These are phyloP conservation scores for Styphnolobium japonicum DNA, from an alignment of 306 rosid species.

Conservation along the genomic window DNA sequence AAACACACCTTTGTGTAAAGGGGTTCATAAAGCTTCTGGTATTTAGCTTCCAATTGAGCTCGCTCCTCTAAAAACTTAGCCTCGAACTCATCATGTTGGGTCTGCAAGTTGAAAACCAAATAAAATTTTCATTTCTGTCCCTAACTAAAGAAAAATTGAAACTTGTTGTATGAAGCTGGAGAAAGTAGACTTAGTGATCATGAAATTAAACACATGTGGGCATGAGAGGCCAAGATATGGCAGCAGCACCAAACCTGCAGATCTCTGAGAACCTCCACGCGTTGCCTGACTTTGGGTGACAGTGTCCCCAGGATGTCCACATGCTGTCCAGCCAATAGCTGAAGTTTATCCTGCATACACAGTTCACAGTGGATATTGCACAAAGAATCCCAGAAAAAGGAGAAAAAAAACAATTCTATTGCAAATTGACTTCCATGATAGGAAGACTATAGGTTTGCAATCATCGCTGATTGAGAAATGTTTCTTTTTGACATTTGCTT, in stretches of 20 bases:
- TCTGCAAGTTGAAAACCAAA: slow-evolving; percentile 32
- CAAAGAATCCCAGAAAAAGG: neutral
- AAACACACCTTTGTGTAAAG: slow-evolving; percentile 45
- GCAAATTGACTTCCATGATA: neutral
- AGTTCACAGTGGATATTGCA: slow-evolving; percentile 13
- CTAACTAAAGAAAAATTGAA: neutral
- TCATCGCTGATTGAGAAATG: neutral
- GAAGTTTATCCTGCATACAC: slow-evolving; percentile 44
- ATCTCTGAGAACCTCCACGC: slow-evolving; percentile 40
- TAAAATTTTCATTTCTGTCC: neutral
- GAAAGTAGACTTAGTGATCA: neutral
- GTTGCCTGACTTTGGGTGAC: slow-evolving; percentile 40
- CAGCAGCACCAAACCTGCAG: slow-evolving; percentile 43
- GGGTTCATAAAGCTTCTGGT: slow-evolving; percentile 45
- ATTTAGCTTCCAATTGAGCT: slow-evolving; percentile 48
- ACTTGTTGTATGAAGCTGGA: neutral
- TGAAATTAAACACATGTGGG: neutral
- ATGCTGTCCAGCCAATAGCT: slow-evolving; percentile 34
- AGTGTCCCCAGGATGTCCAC: slow-evolving; percentile 38
- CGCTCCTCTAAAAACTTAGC: slow-evolving; percentile 49
- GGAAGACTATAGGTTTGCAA: neutral
- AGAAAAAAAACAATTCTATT: neutral
- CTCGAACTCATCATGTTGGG: slow-evolving; percentile 36
- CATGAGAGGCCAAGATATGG: neutral
- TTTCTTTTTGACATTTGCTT: neutral